phyloP scores from a whole-genome alignment of 1,284 basidiomycete species.

The Gomphus sp. region DNA sequence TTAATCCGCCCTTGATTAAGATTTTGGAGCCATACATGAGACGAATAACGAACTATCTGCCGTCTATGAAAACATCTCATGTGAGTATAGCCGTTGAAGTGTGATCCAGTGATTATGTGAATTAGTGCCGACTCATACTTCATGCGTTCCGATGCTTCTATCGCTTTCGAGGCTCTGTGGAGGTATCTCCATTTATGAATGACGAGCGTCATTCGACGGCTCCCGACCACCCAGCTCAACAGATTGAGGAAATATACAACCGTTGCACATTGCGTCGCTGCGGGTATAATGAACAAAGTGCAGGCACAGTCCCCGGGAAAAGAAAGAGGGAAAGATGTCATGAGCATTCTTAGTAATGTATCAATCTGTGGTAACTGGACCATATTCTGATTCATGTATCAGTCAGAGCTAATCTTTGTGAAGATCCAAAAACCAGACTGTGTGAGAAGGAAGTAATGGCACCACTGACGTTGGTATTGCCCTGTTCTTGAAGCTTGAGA shows the following conservation, averaged over 20 bases:
- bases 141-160: background rate
- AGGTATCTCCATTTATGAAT: background rate
- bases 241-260: background rate
- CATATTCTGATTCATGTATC: no score
- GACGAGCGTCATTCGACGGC: background rate
- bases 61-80: conserved; percentile 23
- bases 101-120: background rate
- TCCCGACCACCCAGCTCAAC: conserved; percentile 27
- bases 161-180: background rate
- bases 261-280: conserved; percentile 30
- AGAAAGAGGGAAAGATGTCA: conserved; percentile 25
- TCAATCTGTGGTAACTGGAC: no score
- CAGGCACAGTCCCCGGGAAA: conserved; percentile 23
- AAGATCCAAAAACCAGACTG: no score
- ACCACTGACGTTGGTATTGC: no score
- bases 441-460: no score
- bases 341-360: conserved; percentile 26
- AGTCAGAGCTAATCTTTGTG: no score
- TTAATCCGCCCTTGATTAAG: conserved; percentile 26
- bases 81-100: conserved; percentile 13
- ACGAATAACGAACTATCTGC: conserved; percentile 19
- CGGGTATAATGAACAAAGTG: conserved; percentile 32
- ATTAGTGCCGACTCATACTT: background rate
- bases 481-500: no score
- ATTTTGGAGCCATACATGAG: conserved; percentile 22